Conservation (phyloP, 331 rosid species). For the Saraca asoca region DNA sequence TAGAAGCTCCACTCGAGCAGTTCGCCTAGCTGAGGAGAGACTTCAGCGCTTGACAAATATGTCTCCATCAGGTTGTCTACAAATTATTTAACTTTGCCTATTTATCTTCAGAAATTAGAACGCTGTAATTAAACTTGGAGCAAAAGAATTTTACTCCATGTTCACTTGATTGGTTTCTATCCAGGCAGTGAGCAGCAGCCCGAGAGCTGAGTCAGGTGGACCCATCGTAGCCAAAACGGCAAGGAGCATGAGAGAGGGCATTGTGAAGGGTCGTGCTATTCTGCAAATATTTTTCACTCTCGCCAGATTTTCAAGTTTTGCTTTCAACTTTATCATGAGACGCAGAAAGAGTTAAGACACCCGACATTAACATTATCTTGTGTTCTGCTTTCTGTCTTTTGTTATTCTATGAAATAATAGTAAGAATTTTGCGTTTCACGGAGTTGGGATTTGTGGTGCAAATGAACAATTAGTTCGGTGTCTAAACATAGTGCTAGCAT, state of each 20-base stretch:
- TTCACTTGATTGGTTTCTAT: constrained; percentile 68
- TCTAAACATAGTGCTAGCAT: no score
- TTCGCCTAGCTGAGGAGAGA: constrained; percentile 70
- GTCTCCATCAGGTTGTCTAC: constrained; percentile 68
- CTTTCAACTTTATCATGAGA: constrained; percentile 47
- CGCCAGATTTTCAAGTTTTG: constrained; percentile 55
- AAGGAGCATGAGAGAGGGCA: constrained; percentile 60
- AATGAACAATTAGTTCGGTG: no score
- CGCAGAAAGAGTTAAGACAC: constrained; percentile 47
- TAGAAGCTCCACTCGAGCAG: constrained; percentile 73
- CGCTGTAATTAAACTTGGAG: constrained; percentile 31
- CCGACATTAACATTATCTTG: constrained; percentile 20
- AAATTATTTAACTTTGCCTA: constrained; percentile 11
- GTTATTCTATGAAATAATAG: not conserved
- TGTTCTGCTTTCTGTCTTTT: constrained; percentile 4
- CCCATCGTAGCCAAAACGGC: constrained; percentile 65
- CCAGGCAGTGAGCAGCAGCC: constrained; percentile 59
- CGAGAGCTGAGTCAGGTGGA: constrained; percentile 43
- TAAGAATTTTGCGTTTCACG: no score
- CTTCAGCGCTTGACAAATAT: constrained; percentile 59
- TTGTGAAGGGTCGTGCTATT: constrained; percentile 70
- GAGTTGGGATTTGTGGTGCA: no score
- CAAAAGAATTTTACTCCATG: constrained; percentile 46
- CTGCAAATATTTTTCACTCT: constrained; percentile 65
- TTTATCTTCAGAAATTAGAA: not conserved